Conservation (phyloP, 768 basidiomycete genomes). For the Panaeolus papilionaceus region DNA sequence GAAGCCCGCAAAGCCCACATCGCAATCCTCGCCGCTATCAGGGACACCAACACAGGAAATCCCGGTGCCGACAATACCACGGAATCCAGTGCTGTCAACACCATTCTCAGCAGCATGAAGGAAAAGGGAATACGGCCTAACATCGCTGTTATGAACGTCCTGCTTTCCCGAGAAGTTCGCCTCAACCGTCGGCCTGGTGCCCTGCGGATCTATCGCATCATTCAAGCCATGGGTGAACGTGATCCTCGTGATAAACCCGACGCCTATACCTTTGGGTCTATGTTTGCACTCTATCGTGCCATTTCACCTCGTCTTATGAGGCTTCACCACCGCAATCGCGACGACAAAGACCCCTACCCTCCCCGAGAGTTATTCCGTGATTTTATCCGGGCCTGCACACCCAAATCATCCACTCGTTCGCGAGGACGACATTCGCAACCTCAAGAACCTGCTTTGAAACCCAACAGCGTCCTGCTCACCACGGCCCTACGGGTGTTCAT, state of each 20-base stretch:
- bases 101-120: conserved; percentile 46
- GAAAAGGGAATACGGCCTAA: conserved; percentile 43
- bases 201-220: conserved; percentile 48
- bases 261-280: conserved; percentile 46
- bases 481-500: conserved; percentile 53
- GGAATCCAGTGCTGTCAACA: conserved; percentile 38
- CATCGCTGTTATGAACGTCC: conserved; percentile 51
- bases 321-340: conserved; percentile 30
- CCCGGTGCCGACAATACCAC: conserved; percentile 34
- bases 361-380: conserved; percentile 53
- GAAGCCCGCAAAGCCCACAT: conserved; percentile 39
- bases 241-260: conserved; percentile 42
- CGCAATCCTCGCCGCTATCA: conserved; percentile 44
- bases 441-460: conserved; percentile 26
- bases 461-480: conserved; percentile 44
- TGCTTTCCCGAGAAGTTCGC: conserved; percentile 48
- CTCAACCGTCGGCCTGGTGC: conserved; percentile 39
- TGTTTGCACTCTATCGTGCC: conserved; percentile 40
- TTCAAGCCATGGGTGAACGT: conserved; percentile 40
- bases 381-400: conserved; percentile 41
- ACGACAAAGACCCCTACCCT: conserved; percentile 29
- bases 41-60: conserved; percentile 37
- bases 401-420: not conserved
- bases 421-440: not conserved
- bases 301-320: conserved; percentile 9